Evolutionary conservation across 371 early-diverging fungal genomes (phyloP), one percentile per base, ranked within the genome.

Genomic region (Saksenaea oblongispora): DNA sequence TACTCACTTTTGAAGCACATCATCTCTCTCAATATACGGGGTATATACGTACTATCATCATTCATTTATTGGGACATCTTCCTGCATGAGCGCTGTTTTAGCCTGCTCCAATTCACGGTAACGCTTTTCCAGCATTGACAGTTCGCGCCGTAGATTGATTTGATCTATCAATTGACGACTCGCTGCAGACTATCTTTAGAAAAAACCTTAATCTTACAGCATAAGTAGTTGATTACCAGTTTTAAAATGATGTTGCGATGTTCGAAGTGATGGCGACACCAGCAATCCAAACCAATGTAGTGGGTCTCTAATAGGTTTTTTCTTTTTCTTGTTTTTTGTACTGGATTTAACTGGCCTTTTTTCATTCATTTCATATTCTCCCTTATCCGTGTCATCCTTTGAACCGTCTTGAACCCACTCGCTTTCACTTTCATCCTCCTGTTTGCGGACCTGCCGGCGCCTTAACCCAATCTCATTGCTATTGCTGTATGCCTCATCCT

Each of bases 201-300:
- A 37, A 31, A 62, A 54, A 36, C 15, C 34, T 36, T 17, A 34
- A 14, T 18, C 34, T 53, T 27, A 51, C 44, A 8, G 14, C 18
- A 26, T n/a, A n/a, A 31, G 14, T 22, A 5, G 1, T 27, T 18
- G 24, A 10, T 17, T 73, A 79, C 84, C 79, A 58, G 59, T 62
- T 47, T 76, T 78, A 37, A 84, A 84, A 56, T 77, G 76, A 2
- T 67, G 65, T 60, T 88, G 89, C 1, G 85, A 75, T 8, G 74
- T 72, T 35, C 82, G 75, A 51, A 88, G 70, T 9, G 83, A 76
- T 1, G 87, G 79, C 53, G 89, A 84, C 18, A 85, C 87, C 26
- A 88, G 76, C 58, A 86, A 56, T 5, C 89, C 89, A 75, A 87
- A 88, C 89, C 89, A 88, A 66, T 84, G 73, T 41, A 88, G 59